phyloP scores from a whole-genome alignment of 345 rosid genomes.

The Salix dunnii region DNA sequence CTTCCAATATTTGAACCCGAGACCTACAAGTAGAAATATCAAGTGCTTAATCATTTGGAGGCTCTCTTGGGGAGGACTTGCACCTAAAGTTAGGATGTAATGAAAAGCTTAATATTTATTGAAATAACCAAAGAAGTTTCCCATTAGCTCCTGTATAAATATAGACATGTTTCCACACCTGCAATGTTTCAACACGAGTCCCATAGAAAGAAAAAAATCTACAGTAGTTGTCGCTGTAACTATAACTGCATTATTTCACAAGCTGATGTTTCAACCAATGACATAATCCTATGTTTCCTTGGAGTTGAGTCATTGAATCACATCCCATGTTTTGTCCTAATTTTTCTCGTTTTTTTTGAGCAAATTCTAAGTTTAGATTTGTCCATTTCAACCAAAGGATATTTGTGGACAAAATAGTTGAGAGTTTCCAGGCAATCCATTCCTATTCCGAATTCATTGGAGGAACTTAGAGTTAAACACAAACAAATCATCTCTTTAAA shows the following conservation, averaged over 20 bases:
- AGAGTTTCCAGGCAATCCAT: constrained; percentile 31
- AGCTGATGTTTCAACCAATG: background rate
- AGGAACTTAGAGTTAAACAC: constrained; percentile 12
- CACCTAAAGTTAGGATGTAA: background rate
- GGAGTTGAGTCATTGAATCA: background rate
- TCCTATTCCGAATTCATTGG: constrained; percentile 24
- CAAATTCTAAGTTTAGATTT: background rate
- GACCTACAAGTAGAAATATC: background rate
- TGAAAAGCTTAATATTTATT: background rate
- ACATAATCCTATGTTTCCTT: background rate
- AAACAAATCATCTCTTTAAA: constrained; percentile 10
- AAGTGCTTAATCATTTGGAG: background rate
- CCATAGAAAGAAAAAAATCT: background rate
- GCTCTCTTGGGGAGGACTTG: too few species aligned
- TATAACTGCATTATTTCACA: background rate
- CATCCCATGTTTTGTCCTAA: background rate
- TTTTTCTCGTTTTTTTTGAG: background rate
- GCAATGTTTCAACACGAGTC: background rate
- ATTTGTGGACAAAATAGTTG: background rate
- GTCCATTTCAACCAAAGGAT: background rate
- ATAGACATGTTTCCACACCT: background rate
- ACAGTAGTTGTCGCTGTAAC: background rate
- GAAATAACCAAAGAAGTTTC: background rate
- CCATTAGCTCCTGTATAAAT: background rate
- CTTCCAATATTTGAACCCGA: background rate